Base-by-base conservation (phyloP, 805 yeast species). In the Yarrowia bubula region DNA sequence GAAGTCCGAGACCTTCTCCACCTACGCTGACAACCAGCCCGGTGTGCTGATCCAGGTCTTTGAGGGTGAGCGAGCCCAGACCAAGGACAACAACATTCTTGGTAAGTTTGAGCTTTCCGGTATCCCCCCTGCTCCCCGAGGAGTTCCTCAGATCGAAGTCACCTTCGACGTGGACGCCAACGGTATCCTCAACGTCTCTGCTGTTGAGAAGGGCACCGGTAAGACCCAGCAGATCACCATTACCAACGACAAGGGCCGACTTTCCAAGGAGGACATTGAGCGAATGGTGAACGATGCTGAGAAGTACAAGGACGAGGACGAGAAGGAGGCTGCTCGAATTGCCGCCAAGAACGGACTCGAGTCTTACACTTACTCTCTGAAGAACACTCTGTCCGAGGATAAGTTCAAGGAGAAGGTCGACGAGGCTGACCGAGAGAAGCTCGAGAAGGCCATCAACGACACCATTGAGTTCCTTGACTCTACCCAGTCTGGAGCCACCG, bases 121-220 rank as follows among this genome's bases (percentile, higher is more conserved):
- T 78, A 92, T 92, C 70, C 98, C 98, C 75, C 97, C 97, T 73
- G 97, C 97, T 51, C 97, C 97, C 82, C 91, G 97, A 83, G 98
- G 98, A 85, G 96, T 89, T 70, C 98, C 98, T 76, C 97, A 91
- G 83, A 88, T 92, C 73, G 98, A 92, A 84, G 98, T 92, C 72
- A 92, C 97, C 74, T 92, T 92, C 77, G 98, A 92, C 79, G 83
- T 92, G 74, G 98, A 92, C 80, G 97, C 98, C 71, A 92, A 92
- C 80, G 98, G 98, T 84, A 92, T 92, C 81, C 84, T 92, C 81
- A 92, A 92, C 79, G 98, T 92, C 67, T 88, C 96, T 71, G 98
- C 98, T 68, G 83, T 92, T 72, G 98, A 92, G 84, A 92, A 92
- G 85, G 96, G 97, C 82, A 92, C 97, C 70, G 97, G 97, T 83